These are phyloP conservation scores for Acanthamoeba culbertsoni DNA, from an alignment of 208 protist species.

Conservation along the genomic window DNA sequence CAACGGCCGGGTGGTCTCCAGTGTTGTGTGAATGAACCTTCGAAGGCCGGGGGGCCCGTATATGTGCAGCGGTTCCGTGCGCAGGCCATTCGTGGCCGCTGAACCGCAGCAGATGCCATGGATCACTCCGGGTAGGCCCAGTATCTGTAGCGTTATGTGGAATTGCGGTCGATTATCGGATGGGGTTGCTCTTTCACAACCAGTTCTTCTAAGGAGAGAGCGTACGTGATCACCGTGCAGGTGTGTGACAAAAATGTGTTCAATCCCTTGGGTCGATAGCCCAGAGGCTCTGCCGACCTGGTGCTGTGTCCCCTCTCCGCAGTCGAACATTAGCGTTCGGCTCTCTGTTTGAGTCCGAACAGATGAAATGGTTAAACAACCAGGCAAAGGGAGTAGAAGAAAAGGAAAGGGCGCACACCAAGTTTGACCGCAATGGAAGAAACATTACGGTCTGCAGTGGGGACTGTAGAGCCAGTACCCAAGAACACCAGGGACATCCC, in stretches of 20 bases:
- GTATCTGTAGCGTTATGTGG: too few species aligned
- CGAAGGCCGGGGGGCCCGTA: background rate
- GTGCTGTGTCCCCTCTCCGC: constrained; percentile 40
- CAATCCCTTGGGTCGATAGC: background rate
- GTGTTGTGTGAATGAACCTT: background rate
- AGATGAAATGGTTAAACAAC: background rate
- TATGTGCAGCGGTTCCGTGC: background rate
- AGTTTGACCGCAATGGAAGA: background rate
- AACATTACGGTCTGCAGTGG: background rate
- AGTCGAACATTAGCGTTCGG: background rate
- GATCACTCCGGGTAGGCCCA: background rate
- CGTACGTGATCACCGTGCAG: constrained; percentile 43
- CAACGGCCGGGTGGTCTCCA: background rate
- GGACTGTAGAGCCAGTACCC: background rate
- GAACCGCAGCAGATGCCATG: background rate
- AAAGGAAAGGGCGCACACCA: background rate
- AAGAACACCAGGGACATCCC: constrained; percentile 10
- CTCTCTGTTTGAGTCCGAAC: background rate
- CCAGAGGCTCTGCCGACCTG: background rate
- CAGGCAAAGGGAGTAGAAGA: background rate
- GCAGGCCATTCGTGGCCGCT: background rate
- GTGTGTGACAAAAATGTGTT: constrained; percentile 46
- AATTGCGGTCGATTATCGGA: too few species aligned
- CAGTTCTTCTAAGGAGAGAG: too few species aligned
- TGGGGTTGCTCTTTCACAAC: too few species aligned